Base-by-base conservation (phyloP, 192 early-diverging fungal genomes). In the Coemansia sp. region DNA sequence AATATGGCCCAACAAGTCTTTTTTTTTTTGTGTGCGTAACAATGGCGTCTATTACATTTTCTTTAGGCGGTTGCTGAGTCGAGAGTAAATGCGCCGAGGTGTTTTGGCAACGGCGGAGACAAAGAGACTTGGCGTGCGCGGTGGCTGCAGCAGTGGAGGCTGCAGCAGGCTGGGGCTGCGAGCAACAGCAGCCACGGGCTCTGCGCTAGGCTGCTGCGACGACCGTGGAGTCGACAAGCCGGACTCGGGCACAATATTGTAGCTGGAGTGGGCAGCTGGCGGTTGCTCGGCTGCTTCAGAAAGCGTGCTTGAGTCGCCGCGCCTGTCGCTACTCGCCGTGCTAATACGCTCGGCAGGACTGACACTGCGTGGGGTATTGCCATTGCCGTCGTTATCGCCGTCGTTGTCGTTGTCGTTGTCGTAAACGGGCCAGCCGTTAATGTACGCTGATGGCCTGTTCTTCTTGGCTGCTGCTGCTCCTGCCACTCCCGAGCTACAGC, bases 391-490 rank as follows among this genome's bases (percentile, higher is more conserved):
- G n/a, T n/a, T n/a, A n/a, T n/a, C n/a, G n/a, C n/a, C n/a, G n/a
- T n/a, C n/a, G n/a, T n/a, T n/a, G n/a, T n/a, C n/a, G n/a, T n/a
- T n/a, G n/a, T 68, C 60, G 43, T 64, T 17, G 19, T 59, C 68
- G 60, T 76, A 71, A 17, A 76, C 41, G 14, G 74, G 68, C 74
- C 74, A 76, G 12, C 74, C 74, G 51, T 76, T 76, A 20, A 76
- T 40, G n/a, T 58, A 76, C 6, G 60, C 62, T 0, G 67, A 65
- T n/a, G 64, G 74, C 15, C 63, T 64, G 29, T 20, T 63, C 42
- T 58, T 43, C 32, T n/a, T 49, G 41, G 19, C 12, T 38, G 32
- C 29, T 38, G 32, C 53, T 38, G 43, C 22, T 59, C 46, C 46
- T 14, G 46, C 27, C 47, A 27, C 47, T 14, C 47, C 47, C 47